Conservation (phyloP, 495 filamentous ascomycete genomes). For the Neurospora sp. region DNA sequence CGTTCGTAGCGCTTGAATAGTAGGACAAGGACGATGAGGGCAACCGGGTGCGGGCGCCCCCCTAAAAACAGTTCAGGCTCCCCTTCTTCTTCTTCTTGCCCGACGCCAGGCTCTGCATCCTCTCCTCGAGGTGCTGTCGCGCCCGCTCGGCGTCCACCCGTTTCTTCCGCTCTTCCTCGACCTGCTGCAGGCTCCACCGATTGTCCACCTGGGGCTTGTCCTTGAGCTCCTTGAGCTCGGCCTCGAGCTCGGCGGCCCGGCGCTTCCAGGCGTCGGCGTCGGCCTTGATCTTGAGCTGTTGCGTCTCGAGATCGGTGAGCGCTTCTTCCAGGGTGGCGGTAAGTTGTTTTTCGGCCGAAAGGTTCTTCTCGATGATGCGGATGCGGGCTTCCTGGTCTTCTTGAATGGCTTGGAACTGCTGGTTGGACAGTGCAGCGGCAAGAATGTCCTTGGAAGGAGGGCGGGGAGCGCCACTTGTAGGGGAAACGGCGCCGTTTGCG, state of each 20-base stretch:
- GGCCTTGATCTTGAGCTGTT: conserved; percentile 72
- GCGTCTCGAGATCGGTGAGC: conserved; percentile 80
- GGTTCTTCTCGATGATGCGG: conserved; percentile 91
- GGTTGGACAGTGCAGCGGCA: conserved; percentile 23
- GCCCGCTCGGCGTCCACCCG: conserved; percentile 81
- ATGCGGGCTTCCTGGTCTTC: conserved; percentile 95
- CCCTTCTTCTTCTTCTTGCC: conserved; percentile 98
- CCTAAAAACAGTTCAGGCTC: conserved; percentile 90
- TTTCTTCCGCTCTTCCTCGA: conserved; percentile 88
- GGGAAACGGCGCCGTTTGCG: conserved; percentile 28
- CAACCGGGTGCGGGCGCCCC: conserved; percentile 3
- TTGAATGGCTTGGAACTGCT: conserved; percentile 44
- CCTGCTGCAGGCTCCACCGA: conserved; percentile 78
- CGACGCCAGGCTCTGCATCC: conserved; percentile 78
- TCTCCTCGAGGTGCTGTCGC: conserved; percentile 76
- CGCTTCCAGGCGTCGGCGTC: conserved; percentile 87
- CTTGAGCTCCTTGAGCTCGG: conserved; percentile 61
- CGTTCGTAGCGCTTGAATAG: neutral
- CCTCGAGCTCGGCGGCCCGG: conserved; percentile 66
- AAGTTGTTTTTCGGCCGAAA: conserved; percentile 91
- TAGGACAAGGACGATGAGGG: neutral
- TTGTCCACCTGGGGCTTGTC: conserved; percentile 40
- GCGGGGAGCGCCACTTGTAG: conserved; percentile 34
- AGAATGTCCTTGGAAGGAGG: conserved; percentile 77
- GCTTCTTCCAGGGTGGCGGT: conserved; percentile 92